These are phyloP conservation scores for Prunus mume DNA, from an alignment of 306 rosid species.

Conservation along the genomic window DNA sequence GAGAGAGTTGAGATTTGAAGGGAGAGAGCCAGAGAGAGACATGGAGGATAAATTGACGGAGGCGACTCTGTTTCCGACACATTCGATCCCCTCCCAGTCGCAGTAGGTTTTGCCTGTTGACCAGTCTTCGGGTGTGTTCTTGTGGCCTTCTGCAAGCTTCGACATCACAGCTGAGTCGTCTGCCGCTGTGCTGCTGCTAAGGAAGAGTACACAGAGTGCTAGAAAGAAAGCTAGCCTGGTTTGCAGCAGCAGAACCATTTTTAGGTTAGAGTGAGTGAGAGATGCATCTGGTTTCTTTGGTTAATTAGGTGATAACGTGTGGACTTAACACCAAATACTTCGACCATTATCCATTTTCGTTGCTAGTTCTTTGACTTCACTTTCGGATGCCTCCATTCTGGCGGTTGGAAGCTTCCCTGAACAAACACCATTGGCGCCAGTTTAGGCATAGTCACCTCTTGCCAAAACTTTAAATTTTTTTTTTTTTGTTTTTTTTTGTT, in stretches of 20 bases:
- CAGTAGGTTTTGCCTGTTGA: constrained; percentile 38
- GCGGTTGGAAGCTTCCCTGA: too few relatives aligned
- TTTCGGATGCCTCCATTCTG: too few relatives aligned
- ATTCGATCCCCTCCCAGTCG: constrained; percentile 50
- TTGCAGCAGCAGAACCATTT: constrained; percentile 43
- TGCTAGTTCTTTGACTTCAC: too few relatives aligned
- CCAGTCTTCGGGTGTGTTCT: constrained; percentile 47
- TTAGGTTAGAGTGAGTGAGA: constrained; percentile 6
- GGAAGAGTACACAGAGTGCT: background rate
- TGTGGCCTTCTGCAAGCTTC: constrained; percentile 30
- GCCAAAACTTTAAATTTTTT: too few relatives aligned
- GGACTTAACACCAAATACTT: background rate
- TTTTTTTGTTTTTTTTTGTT: too few relatives aligned
- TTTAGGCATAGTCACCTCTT: too few relatives aligned
- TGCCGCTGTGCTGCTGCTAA: constrained; percentile 20
- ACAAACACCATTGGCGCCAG: too few relatives aligned
- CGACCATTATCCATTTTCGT: too few relatives aligned
- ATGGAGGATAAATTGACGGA: constrained; percentile 37
- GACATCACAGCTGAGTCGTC: constrained; percentile 58
- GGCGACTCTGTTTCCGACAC: constrained; percentile 47
- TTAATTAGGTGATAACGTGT: constrained; percentile 6
- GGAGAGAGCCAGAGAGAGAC: constrained; percentile 64
- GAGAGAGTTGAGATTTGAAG: constrained; percentile 66
- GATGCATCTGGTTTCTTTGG: background rate
- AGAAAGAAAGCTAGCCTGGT: constrained; percentile 19